Base-by-base conservation (phyloP, 192 early-diverging fungal species). In the Gonapodya prolifera region DNA sequence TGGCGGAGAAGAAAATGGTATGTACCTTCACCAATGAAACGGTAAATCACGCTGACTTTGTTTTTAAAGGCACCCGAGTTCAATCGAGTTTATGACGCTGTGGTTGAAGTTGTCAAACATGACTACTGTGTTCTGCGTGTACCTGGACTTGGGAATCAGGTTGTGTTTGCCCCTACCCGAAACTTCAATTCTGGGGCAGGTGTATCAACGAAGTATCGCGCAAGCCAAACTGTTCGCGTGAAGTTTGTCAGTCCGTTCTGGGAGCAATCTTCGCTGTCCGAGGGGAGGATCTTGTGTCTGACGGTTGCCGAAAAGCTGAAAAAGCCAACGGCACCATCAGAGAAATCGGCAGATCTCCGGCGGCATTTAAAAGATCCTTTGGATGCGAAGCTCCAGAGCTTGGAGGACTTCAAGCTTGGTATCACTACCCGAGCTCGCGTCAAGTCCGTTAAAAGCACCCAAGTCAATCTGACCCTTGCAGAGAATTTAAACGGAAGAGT, bases 51-150 rank as follows among this genome's bases (percentile, higher is more conserved):
- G n/a, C n/a, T n/a, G n/a, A 61, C 8, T 16, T 61, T 61, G 8
- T 23, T 61, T 23, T 61, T 61, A 61, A 8, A 61, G 45, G 45
- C 8, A 61, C 45, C 45, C 8, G 45, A 61, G 23, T 23, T 61
- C 8, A 61, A 8, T 61, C 8, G 45, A 61, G 8, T 61, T 23
- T 61, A 61, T 8, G 91, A 91, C 33, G 83, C 87, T 31, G 82
- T 87, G 30, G 86, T 95, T 35, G 89, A 92, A 77, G 76, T 93
- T 16, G 86, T 95, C 75, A 95, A 94, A 83, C 88, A 94, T 33
- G 90, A 91, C 79, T 95, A 95, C 77, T 71, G 89, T 30, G 86
- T 95, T 31, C 75, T 93, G 13, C 86, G 89, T 1, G 71, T 95
- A 75, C 92, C 93, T 0, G 77, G 78, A 34, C 36, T 83, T 35